These are phyloP conservation scores for Fusarium floridanum DNA, from an alignment of 2,329 filamentous ascomycete genomes.

Conservation along the genomic window DNA sequence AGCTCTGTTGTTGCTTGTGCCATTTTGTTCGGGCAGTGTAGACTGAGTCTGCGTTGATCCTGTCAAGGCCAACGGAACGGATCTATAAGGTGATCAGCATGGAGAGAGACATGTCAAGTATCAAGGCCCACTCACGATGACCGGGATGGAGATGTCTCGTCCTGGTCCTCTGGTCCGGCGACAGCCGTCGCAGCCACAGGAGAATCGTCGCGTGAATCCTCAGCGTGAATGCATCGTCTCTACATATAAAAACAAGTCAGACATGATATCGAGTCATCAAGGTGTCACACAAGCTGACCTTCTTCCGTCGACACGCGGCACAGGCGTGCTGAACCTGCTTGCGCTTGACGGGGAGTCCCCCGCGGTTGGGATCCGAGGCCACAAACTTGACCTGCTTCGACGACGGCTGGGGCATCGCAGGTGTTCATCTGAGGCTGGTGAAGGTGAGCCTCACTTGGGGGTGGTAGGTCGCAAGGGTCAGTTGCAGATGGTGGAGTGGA, in stretches of 20 bases:
- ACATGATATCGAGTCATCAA: neutral
- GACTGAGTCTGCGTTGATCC: constrained; percentile 15
- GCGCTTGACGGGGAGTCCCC: constrained; percentile 68
- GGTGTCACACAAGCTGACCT: constrained; percentile 52
- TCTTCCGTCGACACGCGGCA: constrained; percentile 65
- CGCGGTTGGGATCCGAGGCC: constrained; percentile 62
- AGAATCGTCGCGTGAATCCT: constrained; percentile 50
- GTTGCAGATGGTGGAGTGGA: constrained; percentile 18
- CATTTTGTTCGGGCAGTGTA: constrained; percentile 23
- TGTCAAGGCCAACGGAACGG: constrained; percentile 17
- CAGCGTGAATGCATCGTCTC: constrained; percentile 61
- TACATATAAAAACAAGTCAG: constrained; percentile 29
- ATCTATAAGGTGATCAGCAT: constrained; percentile 25
- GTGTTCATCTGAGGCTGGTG: neutral
- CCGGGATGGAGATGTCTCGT: constrained; percentile 47
- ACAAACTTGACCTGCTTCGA: constrained; percentile 66
- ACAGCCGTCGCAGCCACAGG: constrained; percentile 17
- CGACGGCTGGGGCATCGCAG: constrained; percentile 31
- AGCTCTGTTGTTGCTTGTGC: constrained; percentile 2
- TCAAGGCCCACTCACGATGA: constrained; percentile 46
- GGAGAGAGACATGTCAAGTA: neutral
- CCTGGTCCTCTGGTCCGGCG: constrained; percentile 39
- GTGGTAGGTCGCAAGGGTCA: neutral
- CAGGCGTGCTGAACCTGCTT: constrained; percentile 72
- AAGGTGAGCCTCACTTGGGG: constrained; percentile 1